phyloP scores from a whole-genome alignment of 164 flowering plant genomes.

The Vitis labrusca region DNA sequence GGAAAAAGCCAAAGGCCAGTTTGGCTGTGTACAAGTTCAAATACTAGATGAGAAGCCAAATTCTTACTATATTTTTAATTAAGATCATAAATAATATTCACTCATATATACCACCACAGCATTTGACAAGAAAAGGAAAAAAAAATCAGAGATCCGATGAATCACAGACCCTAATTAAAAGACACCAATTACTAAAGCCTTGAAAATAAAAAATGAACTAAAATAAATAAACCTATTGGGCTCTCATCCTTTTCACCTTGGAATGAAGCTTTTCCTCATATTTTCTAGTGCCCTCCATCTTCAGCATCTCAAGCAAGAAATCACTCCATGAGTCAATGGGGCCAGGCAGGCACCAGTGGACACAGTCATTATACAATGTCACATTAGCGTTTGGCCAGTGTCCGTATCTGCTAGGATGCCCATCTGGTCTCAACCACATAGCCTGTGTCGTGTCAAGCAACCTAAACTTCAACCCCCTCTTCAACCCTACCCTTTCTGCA shows the following conservation, averaged over 20 bases:
- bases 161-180: not conserved
- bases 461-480: conserved; percentile 33
- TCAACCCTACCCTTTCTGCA: conserved; percentile 36
- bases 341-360: conserved; percentile 51
- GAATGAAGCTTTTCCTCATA: conserved; percentile 11
- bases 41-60: too few relatives aligned
- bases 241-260: conserved; percentile 9
- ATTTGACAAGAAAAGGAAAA: too few relatives aligned
- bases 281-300: conserved; percentile 22
- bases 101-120: too few relatives aligned
- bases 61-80: too few relatives aligned
- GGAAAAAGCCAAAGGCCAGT: too few relatives aligned
- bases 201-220: not conserved
- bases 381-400: conserved; percentile 25
- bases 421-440: conserved; percentile 37
- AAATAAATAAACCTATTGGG: conserved; percentile 1
- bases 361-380: conserved; percentile 35
- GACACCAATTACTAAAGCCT: not conserved
- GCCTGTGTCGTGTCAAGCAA: conserved; percentile 39
- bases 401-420: conserved; percentile 37
- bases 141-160: too few relatives aligned
- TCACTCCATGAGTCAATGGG: conserved; percentile 43
- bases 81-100: too few relatives aligned
- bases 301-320: conserved; percentile 39
- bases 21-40: too few relatives aligned